phyloP scores from a whole-genome alignment of 2,329 filamentous ascomycete genomes.

The Neopestalotiopsis sp. region DNA sequence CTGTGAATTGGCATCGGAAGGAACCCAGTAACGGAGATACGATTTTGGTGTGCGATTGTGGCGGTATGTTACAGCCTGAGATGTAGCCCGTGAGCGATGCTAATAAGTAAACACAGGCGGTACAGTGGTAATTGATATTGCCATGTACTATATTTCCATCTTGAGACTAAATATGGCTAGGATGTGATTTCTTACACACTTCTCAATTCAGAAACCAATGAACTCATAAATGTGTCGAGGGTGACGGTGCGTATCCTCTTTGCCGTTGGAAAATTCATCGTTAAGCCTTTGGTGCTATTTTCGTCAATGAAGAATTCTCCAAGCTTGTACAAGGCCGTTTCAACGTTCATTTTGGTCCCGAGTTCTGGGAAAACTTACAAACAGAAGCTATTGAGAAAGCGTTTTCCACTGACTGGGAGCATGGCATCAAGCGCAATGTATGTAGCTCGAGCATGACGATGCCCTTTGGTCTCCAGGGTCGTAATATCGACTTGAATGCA shows the following conservation, averaged over 20 bases:
- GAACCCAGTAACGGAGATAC: background rate
- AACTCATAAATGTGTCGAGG: background rate
- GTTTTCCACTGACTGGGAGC: background rate
- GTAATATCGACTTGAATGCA: background rate
- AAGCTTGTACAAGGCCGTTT: background rate
- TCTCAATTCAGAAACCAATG: background rate
- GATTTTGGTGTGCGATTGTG: background rate
- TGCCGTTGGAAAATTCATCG: background rate
- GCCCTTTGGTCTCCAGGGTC: background rate
- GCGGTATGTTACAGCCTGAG: background rate
- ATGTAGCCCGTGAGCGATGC: background rate
- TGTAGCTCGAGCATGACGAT: background rate
- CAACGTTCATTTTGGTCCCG: background rate
- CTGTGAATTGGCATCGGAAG: background rate
- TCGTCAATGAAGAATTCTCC: background rate
- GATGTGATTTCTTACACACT: slow-evolving; percentile 9
- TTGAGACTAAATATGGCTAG: background rate
- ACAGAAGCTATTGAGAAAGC: background rate
- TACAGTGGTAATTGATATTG: background rate
- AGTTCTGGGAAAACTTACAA: background rate
- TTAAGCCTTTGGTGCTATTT: background rate
- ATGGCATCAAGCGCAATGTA: background rate
- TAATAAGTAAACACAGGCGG: background rate
- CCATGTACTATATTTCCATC: background rate
- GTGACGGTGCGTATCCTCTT: slow-evolving; percentile 2